Percentiles rank a stretch among this genome's conserved stretches.
Evolutionary conservation across 2,329 filamentous ascomycete genomes (phyloP).

Genomic region (Ophiostoma australiae): DNA sequence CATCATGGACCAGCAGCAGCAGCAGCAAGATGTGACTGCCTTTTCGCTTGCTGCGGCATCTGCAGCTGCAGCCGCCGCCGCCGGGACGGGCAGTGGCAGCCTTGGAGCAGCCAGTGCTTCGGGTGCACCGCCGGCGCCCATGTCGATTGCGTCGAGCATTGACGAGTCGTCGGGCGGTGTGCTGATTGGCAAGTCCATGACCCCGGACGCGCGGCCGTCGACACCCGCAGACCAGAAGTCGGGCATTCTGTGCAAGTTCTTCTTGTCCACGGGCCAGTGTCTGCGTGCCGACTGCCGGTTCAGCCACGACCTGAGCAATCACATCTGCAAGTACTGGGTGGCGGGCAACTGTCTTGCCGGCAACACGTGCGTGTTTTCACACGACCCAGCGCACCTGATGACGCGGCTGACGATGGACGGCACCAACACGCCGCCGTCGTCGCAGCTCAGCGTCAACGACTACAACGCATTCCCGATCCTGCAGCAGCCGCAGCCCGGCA

Average conservation of each 20-base stretch:
- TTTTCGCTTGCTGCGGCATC: conserved; percentile 34
- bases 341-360: conserved; percentile 93
- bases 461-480: conserved; percentile 80
- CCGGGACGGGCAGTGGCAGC: background rate
- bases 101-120: conserved; percentile 6
- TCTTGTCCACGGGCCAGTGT: conserved; percentile 90
- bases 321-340: conserved; percentile 99
- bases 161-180: conserved; percentile 54
- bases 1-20: conserved; percentile 65
- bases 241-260: conserved; percentile 94
- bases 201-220: conserved; percentile 64
- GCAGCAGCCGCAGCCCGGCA: conserved; percentile 57
- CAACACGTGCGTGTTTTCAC: conserved; percentile 91
- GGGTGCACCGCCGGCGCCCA: conserved; percentile 18
- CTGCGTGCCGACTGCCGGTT: conserved; percentile 94
- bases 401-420: conserved; percentile 73
- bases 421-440: conserved; percentile 59
- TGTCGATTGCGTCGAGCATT: conserved; percentile 29
- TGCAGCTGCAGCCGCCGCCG: background rate
- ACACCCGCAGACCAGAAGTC: conserved; percentile 77
- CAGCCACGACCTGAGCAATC: conserved; percentile 91
- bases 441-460: conserved; percentile 63
- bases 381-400: conserved; percentile 84
- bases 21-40: conserved; percentile 32
- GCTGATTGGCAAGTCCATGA: conserved; percentile 86